Conservation (phyloP, 108 stramenopile genomes). For the Epipyxis sp. region DNA sequence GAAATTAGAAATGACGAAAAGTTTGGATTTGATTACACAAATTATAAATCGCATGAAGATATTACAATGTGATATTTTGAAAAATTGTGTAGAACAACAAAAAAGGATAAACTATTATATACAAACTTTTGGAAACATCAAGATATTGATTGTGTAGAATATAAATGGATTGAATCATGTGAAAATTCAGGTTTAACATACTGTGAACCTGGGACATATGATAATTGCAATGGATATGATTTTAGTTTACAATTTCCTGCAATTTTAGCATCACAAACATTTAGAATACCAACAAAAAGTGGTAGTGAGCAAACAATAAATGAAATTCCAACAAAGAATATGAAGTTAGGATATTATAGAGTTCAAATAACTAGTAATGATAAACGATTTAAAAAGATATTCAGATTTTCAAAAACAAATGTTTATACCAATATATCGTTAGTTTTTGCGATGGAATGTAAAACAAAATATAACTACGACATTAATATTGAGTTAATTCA, state of each 20-base stretch:
- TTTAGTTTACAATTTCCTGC: background rate
- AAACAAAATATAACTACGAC: background rate
- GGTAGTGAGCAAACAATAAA: background rate
- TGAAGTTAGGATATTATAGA: conserved; percentile 2
- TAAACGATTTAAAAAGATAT: conserved; percentile 2
- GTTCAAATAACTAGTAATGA: conserved; percentile 1
- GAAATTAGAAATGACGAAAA: background rate
- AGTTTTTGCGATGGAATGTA: background rate
- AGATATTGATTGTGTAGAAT: background rate
- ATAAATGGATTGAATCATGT: conserved; percentile 5
- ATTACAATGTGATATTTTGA: background rate
- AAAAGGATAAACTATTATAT: background rate
- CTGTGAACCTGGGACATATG: background rate
- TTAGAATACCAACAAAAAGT: conserved; percentile 1
- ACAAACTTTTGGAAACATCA: background rate
- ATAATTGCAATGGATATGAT: conserved; percentile 6
- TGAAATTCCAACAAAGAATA: background rate
- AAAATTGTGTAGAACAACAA: background rate
- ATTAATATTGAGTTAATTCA: conserved; percentile 2
- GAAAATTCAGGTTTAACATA: background rate
- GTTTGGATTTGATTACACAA: background rate
- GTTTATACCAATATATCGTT: background rate
- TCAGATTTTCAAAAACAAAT: background rate
- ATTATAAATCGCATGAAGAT: background rate
- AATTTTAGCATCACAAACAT: background rate